These are phyloP conservation scores for Funneliformis caledonium DNA, from an alignment of 371 early-diverging fungal genomes.

Conservation along the genomic window DNA sequence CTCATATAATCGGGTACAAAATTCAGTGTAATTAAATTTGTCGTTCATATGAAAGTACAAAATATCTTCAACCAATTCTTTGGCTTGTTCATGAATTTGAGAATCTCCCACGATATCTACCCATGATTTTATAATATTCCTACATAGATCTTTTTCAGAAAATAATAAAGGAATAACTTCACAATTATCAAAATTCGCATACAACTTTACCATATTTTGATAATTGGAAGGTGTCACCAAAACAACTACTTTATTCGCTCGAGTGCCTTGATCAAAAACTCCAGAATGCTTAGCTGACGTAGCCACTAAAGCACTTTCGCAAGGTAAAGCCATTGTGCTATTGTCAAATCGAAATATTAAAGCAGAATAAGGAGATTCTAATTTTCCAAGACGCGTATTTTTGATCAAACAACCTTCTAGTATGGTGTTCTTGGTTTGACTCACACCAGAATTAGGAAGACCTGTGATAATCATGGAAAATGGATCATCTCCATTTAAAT, in stretches of 20 bases:
- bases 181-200: background rate
- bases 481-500: background rate
- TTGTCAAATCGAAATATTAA: constrained; percentile 10
- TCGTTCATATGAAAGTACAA: background rate
- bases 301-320: background rate
- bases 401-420: background rate
- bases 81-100: background rate
- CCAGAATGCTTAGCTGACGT: background rate
- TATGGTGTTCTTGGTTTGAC: background rate
- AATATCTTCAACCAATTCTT: background rate
- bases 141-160: background rate
- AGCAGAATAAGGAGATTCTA: background rate
- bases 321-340: background rate
- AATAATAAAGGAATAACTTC: constrained; percentile 15
- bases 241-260: background rate
- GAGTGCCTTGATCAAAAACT: background rate
- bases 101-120: background rate
- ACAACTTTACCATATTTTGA: background rate
- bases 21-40: background rate
- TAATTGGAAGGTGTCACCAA: constrained; percentile 6
- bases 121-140: constrained; percentile 4
- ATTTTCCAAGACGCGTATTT: constrained; percentile 1
- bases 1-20: background rate
- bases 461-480: background rate
- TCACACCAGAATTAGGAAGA: constrained; percentile 1